Base-by-base conservation (phyloP, 2,329 filamentous ascomycete genomes). In the Pseudocercospora cruenta region DNA sequence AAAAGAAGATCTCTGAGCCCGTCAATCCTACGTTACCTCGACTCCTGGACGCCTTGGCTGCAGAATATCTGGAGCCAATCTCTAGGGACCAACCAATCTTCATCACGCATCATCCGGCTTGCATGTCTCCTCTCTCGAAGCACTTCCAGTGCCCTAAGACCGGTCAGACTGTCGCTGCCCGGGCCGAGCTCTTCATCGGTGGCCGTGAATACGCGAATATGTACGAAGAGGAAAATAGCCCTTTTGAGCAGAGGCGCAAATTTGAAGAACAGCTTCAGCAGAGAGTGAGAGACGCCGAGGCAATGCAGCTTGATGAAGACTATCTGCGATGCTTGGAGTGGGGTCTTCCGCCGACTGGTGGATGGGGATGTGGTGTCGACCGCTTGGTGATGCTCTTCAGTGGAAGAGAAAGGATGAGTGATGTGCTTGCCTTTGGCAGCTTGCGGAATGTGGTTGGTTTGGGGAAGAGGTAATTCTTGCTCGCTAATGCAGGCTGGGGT, bases 161-260 rank as follows among this genome's bases (percentile, higher is more conserved):
- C 0, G 83, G 85, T 14, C 94, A 97, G 76, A 68, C 62, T 36
- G 68, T 79, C 61, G 74, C 78, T 28, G 76, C 77, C 10, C 76
- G 78, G 31, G 77, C 76, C 10, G 78, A 79, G 54, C 75, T 79
- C 53, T 79, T 78, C 71, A 76, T 78, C 60, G 79, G 87, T 58
- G 88, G 90, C 47, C 87, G 88, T 62, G 95, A 99, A 77, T 85
- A 97, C 33, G 92, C 94, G 67, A 99, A 99, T 79, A 96, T 94
- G 82, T 99, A 99, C 78, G 95, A 99, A 78, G 95, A 99, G 80
- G 95, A 99, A 78, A 99, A 99, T 78, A 91, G 92, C 60, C 95
- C 95, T 0, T 89, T 91, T 62, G 91, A 90, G 73, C 95, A 99
- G 80, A 86, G 91, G 54, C 84, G 86, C 63, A 99, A 99, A 79